phyloP scores from a whole-genome alignment of 2,329 filamentous ascomycete species.

The Camptophora hylomeconis region DNA sequence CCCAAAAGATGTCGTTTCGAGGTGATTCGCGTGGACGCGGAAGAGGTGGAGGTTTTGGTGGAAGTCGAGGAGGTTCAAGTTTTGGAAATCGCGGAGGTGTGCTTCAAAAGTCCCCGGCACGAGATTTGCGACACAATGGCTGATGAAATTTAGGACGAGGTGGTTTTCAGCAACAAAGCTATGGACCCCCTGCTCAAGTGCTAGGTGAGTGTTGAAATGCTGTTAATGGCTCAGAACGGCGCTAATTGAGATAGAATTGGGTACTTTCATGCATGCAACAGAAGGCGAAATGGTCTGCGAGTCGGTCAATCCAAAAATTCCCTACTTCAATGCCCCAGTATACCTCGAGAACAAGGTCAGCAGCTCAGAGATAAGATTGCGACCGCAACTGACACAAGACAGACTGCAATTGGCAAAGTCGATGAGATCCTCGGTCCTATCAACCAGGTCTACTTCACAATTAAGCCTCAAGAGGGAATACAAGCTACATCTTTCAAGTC shows the following conservation, averaged over 20 bases:
- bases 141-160: constrained; percentile 34
- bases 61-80: constrained; percentile 34
- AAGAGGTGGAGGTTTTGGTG: constrained; percentile 38
- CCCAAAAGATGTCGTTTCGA: constrained; percentile 56
- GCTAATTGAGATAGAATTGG: constrained; percentile 57
- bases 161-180: constrained; percentile 47
- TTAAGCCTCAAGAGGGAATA: constrained; percentile 94
- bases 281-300: constrained; percentile 98
- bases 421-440: constrained; percentile 96
- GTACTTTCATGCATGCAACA: constrained; percentile 82
- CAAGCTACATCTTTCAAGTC: constrained; percentile 87
- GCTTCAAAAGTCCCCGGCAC: constrained; percentile 13
- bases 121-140: constrained; percentile 9
- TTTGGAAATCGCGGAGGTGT: constrained; percentile 30
- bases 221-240: constrained; percentile 7
- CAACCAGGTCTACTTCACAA: constrained; percentile 96
- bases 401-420: constrained; percentile 86
- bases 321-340: constrained; percentile 97
- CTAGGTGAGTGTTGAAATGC: constrained; percentile 31
- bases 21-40: constrained; percentile 39
- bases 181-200: constrained; percentile 50
- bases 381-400: constrained; percentile 6
- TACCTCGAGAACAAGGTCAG: constrained; percentile 94
- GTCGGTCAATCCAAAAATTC: constrained; percentile 87
- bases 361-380: neutral